Conservation (phyloP, 2,329 filamentous ascomycete species). For the Zymoseptoria tritici region DNA sequence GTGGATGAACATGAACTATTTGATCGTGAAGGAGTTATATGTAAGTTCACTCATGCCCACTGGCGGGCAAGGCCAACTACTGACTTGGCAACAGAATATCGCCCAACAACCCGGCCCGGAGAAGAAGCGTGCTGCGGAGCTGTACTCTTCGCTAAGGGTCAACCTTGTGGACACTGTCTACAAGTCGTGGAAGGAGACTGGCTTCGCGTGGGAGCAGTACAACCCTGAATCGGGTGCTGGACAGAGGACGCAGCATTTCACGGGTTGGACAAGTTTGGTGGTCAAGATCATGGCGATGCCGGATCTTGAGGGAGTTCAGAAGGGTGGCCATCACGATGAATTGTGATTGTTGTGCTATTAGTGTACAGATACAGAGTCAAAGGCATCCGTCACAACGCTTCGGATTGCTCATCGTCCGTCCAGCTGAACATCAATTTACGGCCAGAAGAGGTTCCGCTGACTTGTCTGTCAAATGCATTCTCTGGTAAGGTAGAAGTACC, state of each 20-base stretch:
- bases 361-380: not conserved
- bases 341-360: constrained; percentile 29
- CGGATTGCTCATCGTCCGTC: too few relatives aligned
- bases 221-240: constrained; percentile 85
- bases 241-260: constrained; percentile 97
- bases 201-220: constrained; percentile 98
- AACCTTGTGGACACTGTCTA: constrained; percentile 88
- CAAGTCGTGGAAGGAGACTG: constrained; percentile 78
- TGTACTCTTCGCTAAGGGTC: constrained; percentile 69
- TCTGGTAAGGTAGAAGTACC: too few relatives aligned
- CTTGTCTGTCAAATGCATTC: too few relatives aligned
- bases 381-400: too few relatives aligned
- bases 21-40: constrained; percentile 69
- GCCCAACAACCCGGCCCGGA: constrained; percentile 60
- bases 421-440: too few relatives aligned
- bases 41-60: constrained; percentile 45
- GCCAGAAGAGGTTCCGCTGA: too few relatives aligned
- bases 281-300: constrained; percentile 98
- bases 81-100: constrained; percentile 45
- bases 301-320: constrained; percentile 43
- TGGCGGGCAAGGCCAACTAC: not conserved
- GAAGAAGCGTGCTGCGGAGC: constrained; percentile 56
- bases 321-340: constrained; percentile 39
- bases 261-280: constrained; percentile 96
- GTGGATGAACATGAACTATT: constrained; percentile 95